phyloP scores from a whole-genome alignment of 352 stramenopile genomes.

The Pythium vanterpoolii region DNA sequence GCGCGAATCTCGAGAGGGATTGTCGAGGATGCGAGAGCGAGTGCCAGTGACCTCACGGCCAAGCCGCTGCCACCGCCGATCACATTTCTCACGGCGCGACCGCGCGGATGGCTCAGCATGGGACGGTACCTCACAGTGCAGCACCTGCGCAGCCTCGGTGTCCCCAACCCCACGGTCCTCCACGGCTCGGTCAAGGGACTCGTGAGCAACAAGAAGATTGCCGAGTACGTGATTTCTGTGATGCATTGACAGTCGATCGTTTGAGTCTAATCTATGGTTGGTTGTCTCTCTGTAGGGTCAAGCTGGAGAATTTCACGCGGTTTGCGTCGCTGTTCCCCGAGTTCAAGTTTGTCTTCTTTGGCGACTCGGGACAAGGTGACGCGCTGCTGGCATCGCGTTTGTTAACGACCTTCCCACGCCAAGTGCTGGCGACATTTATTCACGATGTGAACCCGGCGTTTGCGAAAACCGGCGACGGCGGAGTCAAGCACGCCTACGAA shows the following conservation, averaged over 20 bases:
- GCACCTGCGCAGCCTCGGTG: conserved; percentile 68
- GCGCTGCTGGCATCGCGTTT: conserved; percentile 64
- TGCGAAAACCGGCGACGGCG: conserved; percentile 58
- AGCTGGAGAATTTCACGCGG: conserved; percentile 79
- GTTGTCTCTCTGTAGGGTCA: conserved; percentile 27
- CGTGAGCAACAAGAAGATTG: conserved; percentile 83
- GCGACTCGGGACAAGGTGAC: conserved; percentile 79
- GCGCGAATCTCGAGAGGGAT: conserved; percentile 59
- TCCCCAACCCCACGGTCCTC: conserved; percentile 73
- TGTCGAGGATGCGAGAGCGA: conserved; percentile 18
- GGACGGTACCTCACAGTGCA: conserved; percentile 78
- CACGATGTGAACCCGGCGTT: conserved; percentile 69
- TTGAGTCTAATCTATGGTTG: neutral
- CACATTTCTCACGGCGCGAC: conserved; percentile 79
- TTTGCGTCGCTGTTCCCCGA: conserved; percentile 79
- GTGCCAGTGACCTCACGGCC: neutral
- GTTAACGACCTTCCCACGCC: conserved; percentile 45
- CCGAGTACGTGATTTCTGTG: conserved; percentile 29
- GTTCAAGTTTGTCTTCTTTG: conserved; percentile 86
- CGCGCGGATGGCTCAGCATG: conserved; percentile 76
- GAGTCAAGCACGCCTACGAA: conserved; percentile 49
- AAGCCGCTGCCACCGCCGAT: conserved; percentile 40
- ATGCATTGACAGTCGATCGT: neutral
- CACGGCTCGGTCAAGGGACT: conserved; percentile 77
- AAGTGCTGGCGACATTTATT: conserved; percentile 76